Conservation (phyloP, 2,329 filamentous ascomycete genomes). For the Fusarium sp. region DNA sequence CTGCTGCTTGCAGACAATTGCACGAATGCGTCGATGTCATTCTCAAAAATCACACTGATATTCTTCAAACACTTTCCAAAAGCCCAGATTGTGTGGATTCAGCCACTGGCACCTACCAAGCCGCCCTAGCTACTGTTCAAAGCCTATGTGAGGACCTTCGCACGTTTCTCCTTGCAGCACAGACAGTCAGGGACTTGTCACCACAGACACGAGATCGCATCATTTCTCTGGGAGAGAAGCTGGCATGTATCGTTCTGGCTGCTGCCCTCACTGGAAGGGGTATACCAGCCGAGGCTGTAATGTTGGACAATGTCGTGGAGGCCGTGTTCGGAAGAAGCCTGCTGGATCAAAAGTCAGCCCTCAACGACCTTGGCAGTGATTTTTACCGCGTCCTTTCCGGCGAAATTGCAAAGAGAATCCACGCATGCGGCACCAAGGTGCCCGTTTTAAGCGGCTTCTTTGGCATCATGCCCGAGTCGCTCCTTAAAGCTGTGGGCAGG, state of each 20-base stretch:
- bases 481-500: constrained; percentile 4
- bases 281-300: neutral
- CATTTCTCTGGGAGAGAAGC: neutral
- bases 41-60: neutral
- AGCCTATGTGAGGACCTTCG: neutral
- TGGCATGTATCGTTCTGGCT: neutral
- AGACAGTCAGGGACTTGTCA: neutral
- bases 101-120: neutral
- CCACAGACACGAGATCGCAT: neutral
- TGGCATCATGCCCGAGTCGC: constrained; percentile 4
- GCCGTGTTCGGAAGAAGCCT: neutral
- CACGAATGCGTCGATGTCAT: neutral
- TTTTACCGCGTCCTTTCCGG: constrained; percentile 5
- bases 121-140: neutral
- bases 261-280: neutral
- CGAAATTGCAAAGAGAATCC: neutral
- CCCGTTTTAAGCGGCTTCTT: constrained; percentile 13
- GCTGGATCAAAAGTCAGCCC: neutral
- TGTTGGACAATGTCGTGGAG: neutral
- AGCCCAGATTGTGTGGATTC: neutral
- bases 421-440: neutral
- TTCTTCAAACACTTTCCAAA: neutral
- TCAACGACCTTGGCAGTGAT: neutral
- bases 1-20: neutral
- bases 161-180: neutral